Percentiles rank a stretch among this genome's conserved stretches.
Evolutionary conservation across 306 rosid genomes (phyloP).

Genomic region (Dalbergia oliveri): DNA sequence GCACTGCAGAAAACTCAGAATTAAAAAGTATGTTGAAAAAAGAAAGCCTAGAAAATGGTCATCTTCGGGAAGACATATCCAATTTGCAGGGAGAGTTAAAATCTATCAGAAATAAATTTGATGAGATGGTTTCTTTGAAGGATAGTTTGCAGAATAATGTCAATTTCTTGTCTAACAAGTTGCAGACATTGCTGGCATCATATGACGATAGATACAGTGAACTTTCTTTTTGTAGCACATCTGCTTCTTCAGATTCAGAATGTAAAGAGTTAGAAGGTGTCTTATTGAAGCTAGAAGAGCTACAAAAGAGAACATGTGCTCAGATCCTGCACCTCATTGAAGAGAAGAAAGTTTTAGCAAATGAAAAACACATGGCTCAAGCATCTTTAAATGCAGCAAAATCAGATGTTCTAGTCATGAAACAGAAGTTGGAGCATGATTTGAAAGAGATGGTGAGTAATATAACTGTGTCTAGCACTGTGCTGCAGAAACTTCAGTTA

Average conservation of each 20-base stretch:
- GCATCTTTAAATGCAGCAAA: slow-evolving; percentile 61
- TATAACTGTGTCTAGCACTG: slow-evolving; percentile 60
- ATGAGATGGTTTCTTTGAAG: slow-evolving; percentile 64
- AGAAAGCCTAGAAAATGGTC: slow-evolving; percentile 60
- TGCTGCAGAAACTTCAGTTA: slow-evolving; percentile 74
- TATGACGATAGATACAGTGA: slow-evolving; percentile 51
- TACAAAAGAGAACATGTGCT: slow-evolving; percentile 63
- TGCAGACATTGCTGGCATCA: slow-evolving; percentile 68
- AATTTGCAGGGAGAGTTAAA: slow-evolving; percentile 73
- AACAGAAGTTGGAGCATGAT: slow-evolving; percentile 66
- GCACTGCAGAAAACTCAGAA: slow-evolving; percentile 73
- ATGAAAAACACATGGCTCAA: slow-evolving; percentile 66
- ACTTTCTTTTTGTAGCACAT: slow-evolving; percentile 54
- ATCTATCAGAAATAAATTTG: slow-evolving; percentile 58
- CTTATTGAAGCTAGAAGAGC: slow-evolving; percentile 69
- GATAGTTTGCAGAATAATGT: slow-evolving; percentile 68
- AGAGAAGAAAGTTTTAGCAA: slow-evolving; percentile 64
- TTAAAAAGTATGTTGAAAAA: slow-evolving; percentile 62
- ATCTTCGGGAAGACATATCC: slow-evolving; percentile 62
- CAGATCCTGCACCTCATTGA: slow-evolving; percentile 68
- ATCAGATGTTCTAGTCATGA: slow-evolving; percentile 67
- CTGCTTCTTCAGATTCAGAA: slow-evolving; percentile 55
- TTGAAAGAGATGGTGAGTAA: slow-evolving; percentile 56
- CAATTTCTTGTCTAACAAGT: slow-evolving; percentile 53
- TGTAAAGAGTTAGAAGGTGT: slow-evolving; percentile 60